phyloP scores from a whole-genome alignment of 208 protist genomes.

The Crithidia thermophila region DNA sequence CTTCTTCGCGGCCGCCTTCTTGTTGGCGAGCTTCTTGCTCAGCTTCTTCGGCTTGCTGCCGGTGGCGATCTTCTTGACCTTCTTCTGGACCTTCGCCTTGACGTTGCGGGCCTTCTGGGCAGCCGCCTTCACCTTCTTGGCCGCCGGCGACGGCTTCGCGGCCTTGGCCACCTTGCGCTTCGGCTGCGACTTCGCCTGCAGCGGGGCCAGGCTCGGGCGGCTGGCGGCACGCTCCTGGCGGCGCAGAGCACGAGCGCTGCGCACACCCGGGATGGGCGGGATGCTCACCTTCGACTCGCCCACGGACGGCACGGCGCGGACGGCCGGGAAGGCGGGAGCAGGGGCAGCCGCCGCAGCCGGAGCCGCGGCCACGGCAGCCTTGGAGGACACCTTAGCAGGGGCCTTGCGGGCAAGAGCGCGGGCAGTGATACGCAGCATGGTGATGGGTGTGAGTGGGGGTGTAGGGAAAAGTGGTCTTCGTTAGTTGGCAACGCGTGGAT shows the following conservation, averaged over 20 bases:
- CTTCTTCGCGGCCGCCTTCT: constrained; percentile 10
- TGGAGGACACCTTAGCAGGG: constrained; percentile 4
- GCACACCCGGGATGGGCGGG: constrained; percentile 37
- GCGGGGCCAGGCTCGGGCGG: neutral
- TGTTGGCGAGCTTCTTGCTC: constrained; percentile 1
- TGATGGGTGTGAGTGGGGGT: neutral
- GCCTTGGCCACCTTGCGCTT: constrained; percentile 5
- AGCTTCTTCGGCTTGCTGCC: constrained; percentile 13
- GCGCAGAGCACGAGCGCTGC: constrained; percentile 25
- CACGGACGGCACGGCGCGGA: constrained; percentile 9
- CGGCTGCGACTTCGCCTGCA: constrained; percentile 22
- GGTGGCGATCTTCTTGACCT: neutral
- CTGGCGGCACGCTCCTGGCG: constrained; percentile 21
- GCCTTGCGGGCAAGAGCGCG: constrained; percentile 34
- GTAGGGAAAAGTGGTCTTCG: too few relatives aligned
- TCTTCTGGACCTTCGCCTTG: constrained; percentile 6
- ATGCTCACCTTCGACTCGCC: constrained; percentile 15
- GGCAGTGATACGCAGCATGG: constrained; percentile 28
- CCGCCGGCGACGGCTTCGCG: constrained; percentile 5
- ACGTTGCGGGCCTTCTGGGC: constrained; percentile 10
- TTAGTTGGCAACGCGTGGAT: too few relatives aligned
- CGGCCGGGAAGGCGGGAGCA: constrained; percentile 1
- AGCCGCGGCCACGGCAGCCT: constrained; percentile 5
- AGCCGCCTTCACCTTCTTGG: constrained; percentile 13
- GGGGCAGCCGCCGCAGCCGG: neutral